Base-by-base conservation (phyloP, 2,329 filamentous ascomycete genomes). In the Coleophoma crateriformis region DNA sequence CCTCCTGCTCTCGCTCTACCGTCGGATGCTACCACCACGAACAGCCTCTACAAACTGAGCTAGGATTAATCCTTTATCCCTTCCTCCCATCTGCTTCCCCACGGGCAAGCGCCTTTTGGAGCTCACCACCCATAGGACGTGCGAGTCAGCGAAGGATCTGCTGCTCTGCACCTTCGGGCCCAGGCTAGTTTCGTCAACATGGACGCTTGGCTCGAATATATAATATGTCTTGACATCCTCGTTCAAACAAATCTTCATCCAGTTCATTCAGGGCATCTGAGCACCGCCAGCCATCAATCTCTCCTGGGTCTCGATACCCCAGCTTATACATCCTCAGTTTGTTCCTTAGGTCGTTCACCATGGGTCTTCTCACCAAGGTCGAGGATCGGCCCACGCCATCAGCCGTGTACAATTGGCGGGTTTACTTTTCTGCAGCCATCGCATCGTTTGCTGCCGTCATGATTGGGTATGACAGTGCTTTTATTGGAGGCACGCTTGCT, bases 401-500 rank as follows among this genome's bases (percentile, higher is more conserved):
- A 57, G 71, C 70, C 53, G 77, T 82, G 52, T 82, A 82, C 71
- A 81, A 81, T 66, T 82, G 78, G 78, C 73, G 78, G 38, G 76
- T 82, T 50, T 81, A 81, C 59, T 61, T 66, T 27, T 79, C 72
- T 56, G 78, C 78, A 10, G 68, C 71, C 41, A 68, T 78, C 20
- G 77, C 77, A 19, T 79, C 78, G 2, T 78, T 79, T 50, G 76
- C 77, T 32, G 74, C 78, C 35, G 79, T 76, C 61, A 77, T 73
- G 63, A 80, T 81, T 48, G 77, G 76, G 34, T 60, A 61, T 43
- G 87, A 90, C 64, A 85, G 80, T 46, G 84, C 88, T 55, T 91
- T 91, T 67, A 90, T 91, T 58, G 87, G 86, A 53, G 88, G 84
- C 0, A 90, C 88, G 1, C 71, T 91, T 33, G 80, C 85, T 2